phyloP scores from a whole-genome alignment of 352 stramenopile species.

The Pythium dissotocum region DNA sequence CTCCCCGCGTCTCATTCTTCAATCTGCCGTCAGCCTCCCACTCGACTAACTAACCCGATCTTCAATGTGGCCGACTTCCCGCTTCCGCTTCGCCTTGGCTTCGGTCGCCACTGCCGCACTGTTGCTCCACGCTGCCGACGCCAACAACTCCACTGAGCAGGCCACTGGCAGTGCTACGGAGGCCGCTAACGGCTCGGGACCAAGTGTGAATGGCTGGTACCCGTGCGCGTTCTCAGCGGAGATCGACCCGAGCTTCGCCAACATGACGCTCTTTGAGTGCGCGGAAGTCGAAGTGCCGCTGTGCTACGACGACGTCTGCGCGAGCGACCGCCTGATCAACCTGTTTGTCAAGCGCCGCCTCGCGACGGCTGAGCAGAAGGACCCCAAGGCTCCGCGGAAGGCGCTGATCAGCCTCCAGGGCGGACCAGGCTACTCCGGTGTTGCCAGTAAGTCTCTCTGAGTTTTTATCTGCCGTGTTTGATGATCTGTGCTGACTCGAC shows the following conservation, averaged over 20 bases:
- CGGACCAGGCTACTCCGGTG: slow-evolving; percentile 18
- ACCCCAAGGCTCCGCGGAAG: slow-evolving; percentile 10
- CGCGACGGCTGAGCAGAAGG: not conserved
- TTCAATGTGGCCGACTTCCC: slow-evolving; percentile 1
- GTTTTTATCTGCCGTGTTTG: no score
- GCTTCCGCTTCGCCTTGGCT: slow-evolving; percentile 2
- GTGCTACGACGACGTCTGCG: slow-evolving; percentile 28
- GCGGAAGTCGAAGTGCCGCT: slow-evolving; percentile 21
- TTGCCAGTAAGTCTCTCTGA: slow-evolving; percentile 15
- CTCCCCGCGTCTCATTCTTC: not conserved
- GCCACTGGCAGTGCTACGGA: not conserved
- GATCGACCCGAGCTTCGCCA: not conserved
- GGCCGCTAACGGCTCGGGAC: not conserved
- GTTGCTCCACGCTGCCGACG: slow-evolving; percentile 14
- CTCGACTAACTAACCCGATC: not conserved
- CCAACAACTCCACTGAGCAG: not conserved
- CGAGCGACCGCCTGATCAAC: slow-evolving; percentile 16
- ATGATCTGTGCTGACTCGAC: not conserved
- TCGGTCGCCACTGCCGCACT: not conserved
- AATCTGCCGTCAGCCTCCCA: not conserved
- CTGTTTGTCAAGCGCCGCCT: slow-evolving; percentile 29
- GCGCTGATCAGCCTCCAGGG: slow-evolving; percentile 25
- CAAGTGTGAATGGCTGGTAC: slow-evolving; percentile 33
- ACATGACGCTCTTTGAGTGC: slow-evolving; percentile 15
- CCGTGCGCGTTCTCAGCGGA: slow-evolving; percentile 18